Evolutionary conservation across 495 filamentous ascomycete genomes (phyloP).

Genomic region (Xylaria scruposa): DNA sequence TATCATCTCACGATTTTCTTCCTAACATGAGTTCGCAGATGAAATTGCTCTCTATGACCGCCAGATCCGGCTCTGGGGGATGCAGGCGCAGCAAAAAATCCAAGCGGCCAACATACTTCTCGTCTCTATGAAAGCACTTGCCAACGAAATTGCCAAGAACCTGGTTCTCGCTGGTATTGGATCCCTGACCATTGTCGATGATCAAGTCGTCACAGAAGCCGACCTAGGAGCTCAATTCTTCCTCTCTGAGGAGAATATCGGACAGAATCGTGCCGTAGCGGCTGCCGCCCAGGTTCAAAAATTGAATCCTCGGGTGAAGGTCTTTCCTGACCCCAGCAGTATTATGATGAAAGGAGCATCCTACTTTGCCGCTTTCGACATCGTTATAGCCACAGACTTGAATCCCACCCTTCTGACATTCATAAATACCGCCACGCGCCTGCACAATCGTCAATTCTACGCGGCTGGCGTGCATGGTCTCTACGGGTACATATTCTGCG

Average conservation of each 20-base stretch:
- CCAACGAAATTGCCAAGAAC: slow-evolving; percentile 95
- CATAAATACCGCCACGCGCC: slow-evolving; percentile 83
- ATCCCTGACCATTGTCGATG: slow-evolving; percentile 87
- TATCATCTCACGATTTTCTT: neutral
- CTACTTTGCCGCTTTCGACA: slow-evolving; percentile 80
- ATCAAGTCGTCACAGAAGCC: slow-evolving; percentile 74
- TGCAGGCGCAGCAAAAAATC: slow-evolving; percentile 88
- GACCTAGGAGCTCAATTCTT: slow-evolving; percentile 93
- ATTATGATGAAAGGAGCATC: slow-evolving; percentile 67
- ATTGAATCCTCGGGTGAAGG: slow-evolving; percentile 87
- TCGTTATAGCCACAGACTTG: slow-evolving; percentile 91
- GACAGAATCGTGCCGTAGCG: slow-evolving; percentile 85
- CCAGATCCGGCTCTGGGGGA: slow-evolving; percentile 98
- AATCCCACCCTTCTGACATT: slow-evolving; percentile 71
- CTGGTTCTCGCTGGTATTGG: slow-evolving; percentile 95
- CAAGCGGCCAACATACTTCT: slow-evolving; percentile 91
- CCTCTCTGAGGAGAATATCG: slow-evolving; percentile 70
- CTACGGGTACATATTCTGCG: slow-evolving; percentile 94
- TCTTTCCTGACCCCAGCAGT: slow-evolving; percentile 70
- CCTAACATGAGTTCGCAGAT: slow-evolving; percentile 57
- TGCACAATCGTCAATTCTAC: slow-evolving; percentile 82
- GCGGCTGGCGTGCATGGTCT: slow-evolving; percentile 86
- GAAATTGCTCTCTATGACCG: slow-evolving; percentile 98
- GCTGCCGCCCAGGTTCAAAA: slow-evolving; percentile 78
- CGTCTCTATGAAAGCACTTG: slow-evolving; percentile 86